Conservation (phyloP, 306 rosid species). For the Quercus agrifolia region DNA sequence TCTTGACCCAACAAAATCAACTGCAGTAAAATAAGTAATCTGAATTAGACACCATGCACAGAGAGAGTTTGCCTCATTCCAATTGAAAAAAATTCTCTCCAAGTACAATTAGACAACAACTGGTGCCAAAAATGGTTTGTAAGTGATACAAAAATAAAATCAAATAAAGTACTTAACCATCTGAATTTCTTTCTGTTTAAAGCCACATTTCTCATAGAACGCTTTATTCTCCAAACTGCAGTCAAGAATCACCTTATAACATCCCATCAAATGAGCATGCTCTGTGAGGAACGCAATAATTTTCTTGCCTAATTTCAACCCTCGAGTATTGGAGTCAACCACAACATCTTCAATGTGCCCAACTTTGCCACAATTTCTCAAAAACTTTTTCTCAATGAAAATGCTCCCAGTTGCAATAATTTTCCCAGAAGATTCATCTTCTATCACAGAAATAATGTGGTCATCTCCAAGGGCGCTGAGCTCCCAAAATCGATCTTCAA, state of each 20-base stretch:
- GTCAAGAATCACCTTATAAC: slow-evolving; percentile 84
- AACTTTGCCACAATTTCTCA: slow-evolving; percentile 72
- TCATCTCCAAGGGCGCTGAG: slow-evolving; percentile 54
- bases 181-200: slow-evolving; percentile 51
- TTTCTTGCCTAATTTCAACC: slow-evolving; percentile 51
- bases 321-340: slow-evolving; percentile 64
- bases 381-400: slow-evolving; percentile 56
- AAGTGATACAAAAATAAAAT: slow-evolving; percentile 1
- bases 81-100: background rate
- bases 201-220: slow-evolving; percentile 81
- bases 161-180: slow-evolving; percentile 72
- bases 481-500: slow-evolving; percentile 63
- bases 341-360: slow-evolving; percentile 82
- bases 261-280: slow-evolving; percentile 60
- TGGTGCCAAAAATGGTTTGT: background rate
- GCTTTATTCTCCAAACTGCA: slow-evolving; percentile 53
- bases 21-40: background rate
- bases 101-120: background rate
- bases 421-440: slow-evolving; percentile 48
- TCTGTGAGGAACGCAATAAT: slow-evolving; percentile 51
- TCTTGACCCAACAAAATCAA: background rate
- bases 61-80: background rate
- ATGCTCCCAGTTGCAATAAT: slow-evolving; percentile 68
- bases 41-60: background rate
- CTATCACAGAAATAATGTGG: slow-evolving; percentile 61